Percentiles rank a stretch among this genome's conserved stretches.
These are phyloP conservation scores for Emydomyces testavorans DNA, from an alignment of 2,329 filamentous ascomycete genomes.

Conservation along the genomic window DNA sequence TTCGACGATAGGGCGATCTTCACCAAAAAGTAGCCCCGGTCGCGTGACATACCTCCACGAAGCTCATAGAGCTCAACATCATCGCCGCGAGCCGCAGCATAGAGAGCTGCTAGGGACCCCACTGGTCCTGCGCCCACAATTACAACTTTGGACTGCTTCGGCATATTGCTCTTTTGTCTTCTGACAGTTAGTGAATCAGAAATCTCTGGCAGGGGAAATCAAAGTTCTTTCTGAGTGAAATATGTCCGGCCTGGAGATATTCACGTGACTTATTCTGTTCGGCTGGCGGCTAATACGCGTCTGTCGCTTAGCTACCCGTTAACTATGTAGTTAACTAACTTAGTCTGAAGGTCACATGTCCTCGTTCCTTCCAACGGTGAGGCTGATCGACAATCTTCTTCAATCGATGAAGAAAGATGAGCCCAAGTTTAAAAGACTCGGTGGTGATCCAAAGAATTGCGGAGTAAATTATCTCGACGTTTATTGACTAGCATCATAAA, in stretches of 20 bases:
- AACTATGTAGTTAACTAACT: too few relatives aligned
- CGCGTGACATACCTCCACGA: constrained; percentile 58
- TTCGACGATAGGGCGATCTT: not conserved
- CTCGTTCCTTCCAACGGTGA: too few relatives aligned
- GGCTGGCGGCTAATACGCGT: not conserved
- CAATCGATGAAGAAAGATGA: too few relatives aligned
- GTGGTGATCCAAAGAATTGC: too few relatives aligned
- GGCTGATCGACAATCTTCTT: too few relatives aligned
- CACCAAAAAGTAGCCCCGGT: not conserved
- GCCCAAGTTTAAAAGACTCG: too few relatives aligned
- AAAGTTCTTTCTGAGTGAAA: not conserved
- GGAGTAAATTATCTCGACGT: too few relatives aligned
- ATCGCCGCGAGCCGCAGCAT: constrained; percentile 78
- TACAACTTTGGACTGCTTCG: constrained; percentile 54
- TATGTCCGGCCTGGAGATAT: not conserved
- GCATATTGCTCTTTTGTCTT: constrained; percentile 4
- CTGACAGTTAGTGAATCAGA: not conserved
- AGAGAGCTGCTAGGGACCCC: constrained; percentile 79
- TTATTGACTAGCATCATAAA: too few relatives aligned
- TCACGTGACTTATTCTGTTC: not conserved
- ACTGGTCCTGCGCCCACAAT: constrained; percentile 90
- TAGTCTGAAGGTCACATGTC: too few relatives aligned
- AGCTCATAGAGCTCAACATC: constrained; percentile 92
- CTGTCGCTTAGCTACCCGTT: too few relatives aligned
- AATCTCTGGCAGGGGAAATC: constrained; percentile 1